Conservation (phyloP, 495 filamentous ascomycete species). For the Trypethelium eluteriae region DNA sequence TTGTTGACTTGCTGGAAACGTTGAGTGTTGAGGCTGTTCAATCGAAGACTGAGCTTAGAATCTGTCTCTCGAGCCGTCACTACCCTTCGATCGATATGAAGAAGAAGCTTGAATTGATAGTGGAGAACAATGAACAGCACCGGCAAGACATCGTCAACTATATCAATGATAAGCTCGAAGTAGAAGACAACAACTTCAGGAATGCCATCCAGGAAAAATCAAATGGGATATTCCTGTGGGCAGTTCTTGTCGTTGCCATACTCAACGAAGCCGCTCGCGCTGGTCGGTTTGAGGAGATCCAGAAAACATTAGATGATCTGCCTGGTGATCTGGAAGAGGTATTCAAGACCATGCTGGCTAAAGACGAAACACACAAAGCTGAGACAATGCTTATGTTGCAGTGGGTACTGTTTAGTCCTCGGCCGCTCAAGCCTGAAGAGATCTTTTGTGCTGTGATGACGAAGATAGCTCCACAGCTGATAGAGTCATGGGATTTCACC, state of each 20-base stretch:
- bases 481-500: neutral
- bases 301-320: neutral
- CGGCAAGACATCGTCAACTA: neutral
- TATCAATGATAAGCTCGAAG: neutral
- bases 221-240: conserved; percentile 28
- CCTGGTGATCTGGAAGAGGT: neutral
- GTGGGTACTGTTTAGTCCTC: neutral
- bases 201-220: conserved; percentile 18
- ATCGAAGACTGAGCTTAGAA: neutral
- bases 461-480: neutral
- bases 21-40: conserved; percentile 2
- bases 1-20: conserved; percentile 25
- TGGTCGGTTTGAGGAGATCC: conserved; percentile 11
- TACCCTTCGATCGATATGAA: neutral
- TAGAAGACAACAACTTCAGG: neutral
- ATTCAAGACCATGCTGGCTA: neutral
- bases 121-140: neutral
- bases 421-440: neutral
- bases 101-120: neutral
- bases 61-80: neutral
- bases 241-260: conserved; percentile 24
- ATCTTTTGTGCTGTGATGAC: neutral
- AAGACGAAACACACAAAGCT: neutral
- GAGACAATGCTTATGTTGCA: neutral
- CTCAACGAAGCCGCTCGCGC: conserved; percentile 20